Evolutionary conservation across 2,329 filamentous ascomycete genomes (phyloP).

Genomic region (Exophiala mesophila): DNA sequence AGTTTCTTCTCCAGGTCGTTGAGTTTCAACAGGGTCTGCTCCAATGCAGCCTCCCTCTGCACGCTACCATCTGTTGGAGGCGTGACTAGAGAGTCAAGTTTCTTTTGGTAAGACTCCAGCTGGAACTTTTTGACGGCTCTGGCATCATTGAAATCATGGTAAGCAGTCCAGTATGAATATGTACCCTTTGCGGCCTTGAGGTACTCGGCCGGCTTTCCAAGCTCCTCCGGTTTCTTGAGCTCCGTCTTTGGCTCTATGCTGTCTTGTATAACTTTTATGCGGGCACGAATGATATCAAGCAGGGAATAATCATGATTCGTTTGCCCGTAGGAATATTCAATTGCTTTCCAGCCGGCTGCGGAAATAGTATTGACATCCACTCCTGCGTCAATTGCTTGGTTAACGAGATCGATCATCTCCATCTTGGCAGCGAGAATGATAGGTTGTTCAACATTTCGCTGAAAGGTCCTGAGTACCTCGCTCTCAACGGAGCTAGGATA

Average conservation of each 20-base stretch:
- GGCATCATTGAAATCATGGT: conserved; percentile 36
- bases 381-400: conserved; percentile 58
- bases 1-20: conserved; percentile 53
- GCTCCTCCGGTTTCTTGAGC: conserved; percentile 7
- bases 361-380: conserved; percentile 62
- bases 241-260: conserved; percentile 34
- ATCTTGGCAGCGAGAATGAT: conserved; percentile 56
- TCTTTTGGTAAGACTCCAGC: not conserved
- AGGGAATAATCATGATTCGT: conserved; percentile 36
- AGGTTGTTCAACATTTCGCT: conserved; percentile 55
- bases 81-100: not conserved
- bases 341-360: conserved; percentile 28
- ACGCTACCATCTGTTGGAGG: not conserved
- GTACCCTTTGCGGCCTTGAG: conserved; percentile 50
- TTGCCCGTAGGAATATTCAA: conserved; percentile 20
- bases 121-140: conserved; percentile 23
- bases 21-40: conserved; percentile 48
- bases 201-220: conserved; percentile 46
- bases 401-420: conserved; percentile 48
- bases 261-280: conserved; percentile 47
- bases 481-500: conserved; percentile 34
- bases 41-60: conserved; percentile 55
- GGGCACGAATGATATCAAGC: conserved; percentile 56
- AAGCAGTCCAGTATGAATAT: conserved; percentile 56
- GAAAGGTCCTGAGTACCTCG: conserved; percentile 47